Base-by-base conservation (phyloP, 129 eudicot genomes). In the Cynara cardunculus region DNA sequence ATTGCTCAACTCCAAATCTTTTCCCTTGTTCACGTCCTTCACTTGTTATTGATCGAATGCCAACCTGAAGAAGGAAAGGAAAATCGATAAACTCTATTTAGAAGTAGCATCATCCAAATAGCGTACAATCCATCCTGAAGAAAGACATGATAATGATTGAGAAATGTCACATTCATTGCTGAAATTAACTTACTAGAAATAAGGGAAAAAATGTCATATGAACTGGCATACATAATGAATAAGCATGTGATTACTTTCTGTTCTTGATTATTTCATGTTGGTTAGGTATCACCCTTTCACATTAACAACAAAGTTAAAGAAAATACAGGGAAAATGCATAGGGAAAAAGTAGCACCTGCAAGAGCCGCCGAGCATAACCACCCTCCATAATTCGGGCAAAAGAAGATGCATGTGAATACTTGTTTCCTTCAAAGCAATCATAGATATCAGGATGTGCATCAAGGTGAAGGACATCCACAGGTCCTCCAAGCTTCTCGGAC, bases 1-100 rank as follows among this genome's bases (percentile, higher is more conserved):
- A 92, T 84, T 92, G 99, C 87, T 94, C 99, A 41, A 94, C 99
- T 0, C 99, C 99, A 78, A 92, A 94, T 83, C 88, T 88, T 85
- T 94, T 94, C 84, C 99, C 99, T 84, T 94, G 99, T 46, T 94
- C 99, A 28, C 99, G 96, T 34, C 99, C 99, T 89, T 94, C 99
- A 16, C 84, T 86, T 12, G 82, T 94, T 74, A 94, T 94, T 11
- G 99, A 94, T 82, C 99, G 78, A 76, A 94, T 83, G 59, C 99
- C 99, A 75, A 94, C 97, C 99, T 94, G 89, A 84, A 69, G 30
- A 64, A n/a, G 25, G 16, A 56, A 76, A 25, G 75, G 31, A 30
- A 11, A 53, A 22, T 49, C 28, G 16, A 71, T 71, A 46, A 69
- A 75, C 44, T 14, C 18, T 59, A 72, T 68, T 41, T 75, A 61